A percentile compares a stretch with the other conserved stretches of the same genome.
phyloP scores from a whole-genome alignment of 371 early-diverging fungal genomes.

The Mortierella sp. region DNA sequence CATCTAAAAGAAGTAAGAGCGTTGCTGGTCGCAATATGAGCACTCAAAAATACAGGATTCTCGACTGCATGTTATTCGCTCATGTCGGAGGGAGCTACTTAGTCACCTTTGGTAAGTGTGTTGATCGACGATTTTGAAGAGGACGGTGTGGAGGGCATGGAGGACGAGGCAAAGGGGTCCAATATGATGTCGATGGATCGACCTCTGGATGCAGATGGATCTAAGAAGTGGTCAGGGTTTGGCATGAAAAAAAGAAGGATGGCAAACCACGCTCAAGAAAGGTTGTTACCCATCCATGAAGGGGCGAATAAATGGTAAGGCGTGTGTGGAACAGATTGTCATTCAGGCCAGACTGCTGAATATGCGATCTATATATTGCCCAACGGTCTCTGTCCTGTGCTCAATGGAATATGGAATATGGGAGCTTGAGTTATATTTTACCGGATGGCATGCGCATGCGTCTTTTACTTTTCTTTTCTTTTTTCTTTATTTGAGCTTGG shows the following conservation, averaged over 20 bases:
- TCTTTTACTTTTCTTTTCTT: background rate
- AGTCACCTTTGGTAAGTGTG: slow-evolving; percentile 16
- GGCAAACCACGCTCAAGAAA: too few relatives aligned
- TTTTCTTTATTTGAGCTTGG: too few relatives aligned
- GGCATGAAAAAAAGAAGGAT: background rate
- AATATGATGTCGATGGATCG: slow-evolving; percentile 5
- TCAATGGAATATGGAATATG: slow-evolving; percentile 38
- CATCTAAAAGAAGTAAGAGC: background rate
- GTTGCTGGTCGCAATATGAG: background rate
- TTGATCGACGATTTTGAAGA: slow-evolving; percentile 6
- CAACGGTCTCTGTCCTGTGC: slow-evolving; percentile 1
- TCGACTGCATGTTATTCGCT: too few relatives aligned
- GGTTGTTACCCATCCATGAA: too few relatives aligned
- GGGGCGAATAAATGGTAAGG: too few relatives aligned
- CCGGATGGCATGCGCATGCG: too few relatives aligned
- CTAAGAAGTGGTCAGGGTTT: background rate
- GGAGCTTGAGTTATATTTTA: too few relatives aligned
- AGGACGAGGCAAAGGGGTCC: slow-evolving; percentile 8
- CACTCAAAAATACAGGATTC: background rate
- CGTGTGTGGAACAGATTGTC: slow-evolving; percentile 12
- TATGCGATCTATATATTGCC: background rate
- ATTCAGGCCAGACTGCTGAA: slow-evolving; percentile 23
- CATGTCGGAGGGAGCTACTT: too few relatives aligned
- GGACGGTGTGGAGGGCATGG: background rate
- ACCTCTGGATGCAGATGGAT: too few relatives aligned